Evolutionary conservation across 352 stramenopile genomes (phyloP), one percentile per base, ranked within the genome.

Genomic region (Aphanomyces astaci): DNA sequence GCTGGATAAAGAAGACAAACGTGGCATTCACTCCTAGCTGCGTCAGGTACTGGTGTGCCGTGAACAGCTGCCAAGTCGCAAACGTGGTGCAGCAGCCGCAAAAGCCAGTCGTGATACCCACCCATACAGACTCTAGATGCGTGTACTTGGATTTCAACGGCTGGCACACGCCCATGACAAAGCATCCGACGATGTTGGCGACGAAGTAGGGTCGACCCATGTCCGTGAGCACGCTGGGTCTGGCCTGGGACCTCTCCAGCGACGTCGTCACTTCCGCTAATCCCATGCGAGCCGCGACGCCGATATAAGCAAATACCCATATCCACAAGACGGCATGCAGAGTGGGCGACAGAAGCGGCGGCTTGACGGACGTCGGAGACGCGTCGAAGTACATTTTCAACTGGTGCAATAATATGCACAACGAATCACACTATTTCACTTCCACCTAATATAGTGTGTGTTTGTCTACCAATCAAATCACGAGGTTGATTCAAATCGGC

Each of bases 71-170:
- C 81, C 81, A 89, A 28, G 75, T 82, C 31, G 81, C 75, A 45
- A 89, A 89, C 2, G 81, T 87, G 30, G 81, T 89, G 65, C 79
- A 87, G 67, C 72, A 82, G 56, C 81, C 81, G 65, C 81, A 89
- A 33, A 89, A 89, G 11, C 81, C 81, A n/a, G 81, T 87, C 13
- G 78, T 87, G 51, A 89, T 43, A 24, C 78, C 79, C 10, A 75
- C 81, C 22, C 86, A 70, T 31, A 83, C 84, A 52, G 84, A 74
- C 1, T 75, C 73, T 24, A 86, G 57, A 1, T 48, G 56, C 19
- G 17, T 32, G 51, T 33, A 59, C 11, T 28, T 22, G 9, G 39
- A 24, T n/a, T 65, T 65, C 19, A 85, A 72, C n/a, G 75, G 72
- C 64, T 78, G 83, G 39, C 75, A 73, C 0, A 71, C n/a, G 1